Evolutionary conservation across 345 rosid genomes (phyloP).

Genomic region (Corymbia maculata): DNA sequence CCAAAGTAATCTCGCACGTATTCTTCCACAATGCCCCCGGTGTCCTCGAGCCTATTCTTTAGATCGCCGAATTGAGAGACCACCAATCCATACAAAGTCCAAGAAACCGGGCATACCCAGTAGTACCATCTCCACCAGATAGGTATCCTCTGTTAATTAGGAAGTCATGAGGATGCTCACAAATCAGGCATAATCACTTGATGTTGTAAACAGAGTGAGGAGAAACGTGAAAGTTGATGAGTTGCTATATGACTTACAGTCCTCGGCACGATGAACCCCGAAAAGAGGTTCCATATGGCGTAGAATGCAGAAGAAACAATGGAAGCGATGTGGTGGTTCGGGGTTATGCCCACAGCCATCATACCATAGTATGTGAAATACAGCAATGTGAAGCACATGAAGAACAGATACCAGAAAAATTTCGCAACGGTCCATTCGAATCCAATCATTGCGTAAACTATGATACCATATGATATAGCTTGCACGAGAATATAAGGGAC

Average conservation of each 20-base stretch:
- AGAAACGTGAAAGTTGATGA: no score
- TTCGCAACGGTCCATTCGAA: conserved; percentile 25
- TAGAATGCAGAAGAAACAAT: conserved; percentile 22
- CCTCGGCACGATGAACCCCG: conserved; percentile 24
- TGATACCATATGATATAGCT: conserved; percentile 4
- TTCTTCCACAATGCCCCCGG: background rate
- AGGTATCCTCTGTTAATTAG: conserved; percentile 20
- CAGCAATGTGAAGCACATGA: conserved; percentile 33
- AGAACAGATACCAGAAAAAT: conserved; percentile 37
- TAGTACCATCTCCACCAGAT: conserved; percentile 45
- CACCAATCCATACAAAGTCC: conserved; percentile 27
- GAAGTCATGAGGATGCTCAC: background rate
- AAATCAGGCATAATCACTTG: background rate
- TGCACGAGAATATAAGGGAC: conserved; percentile 28
- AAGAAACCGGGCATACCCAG: conserved; percentile 23
- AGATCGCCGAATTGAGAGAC: conserved; percentile 22
- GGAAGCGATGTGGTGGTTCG: conserved; percentile 24
- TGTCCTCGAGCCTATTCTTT: background rate
- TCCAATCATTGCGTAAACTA: conserved; percentile 32
- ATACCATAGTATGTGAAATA: conserved; percentile 40
- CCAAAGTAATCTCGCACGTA: conserved; percentile 6
- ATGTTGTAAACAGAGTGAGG: background rate
- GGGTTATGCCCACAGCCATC: conserved; percentile 31
- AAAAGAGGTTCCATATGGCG: conserved; percentile 29
- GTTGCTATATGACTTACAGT: conserved; percentile 6